Percentiles rank a stretch among this genome's conserved stretches.
phyloP scores from a whole-genome alignment of 2,329 filamentous ascomycete genomes.

The Herpotrichia juniperi region DNA sequence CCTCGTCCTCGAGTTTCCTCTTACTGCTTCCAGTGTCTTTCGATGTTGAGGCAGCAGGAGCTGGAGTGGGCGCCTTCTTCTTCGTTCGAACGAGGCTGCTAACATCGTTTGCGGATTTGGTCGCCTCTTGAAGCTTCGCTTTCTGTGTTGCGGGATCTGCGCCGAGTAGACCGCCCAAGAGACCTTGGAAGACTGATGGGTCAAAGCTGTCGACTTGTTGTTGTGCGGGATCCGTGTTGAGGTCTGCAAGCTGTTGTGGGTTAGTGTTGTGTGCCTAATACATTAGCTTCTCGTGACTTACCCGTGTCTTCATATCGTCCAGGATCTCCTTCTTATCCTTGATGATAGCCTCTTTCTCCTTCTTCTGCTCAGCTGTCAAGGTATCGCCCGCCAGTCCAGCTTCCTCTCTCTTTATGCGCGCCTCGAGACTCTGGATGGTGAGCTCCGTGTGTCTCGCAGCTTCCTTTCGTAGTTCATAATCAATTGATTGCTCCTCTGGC shows the following conservation, averaged over 20 bases:
- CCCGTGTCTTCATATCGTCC: conserved; percentile 69
- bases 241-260: conserved; percentile 66
- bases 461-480: conserved; percentile 73
- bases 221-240: conserved; percentile 64
- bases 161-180: conserved; percentile 69
- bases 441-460: conserved; percentile 73
- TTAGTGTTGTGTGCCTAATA: conserved; percentile 12
- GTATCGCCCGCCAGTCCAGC: conserved; percentile 60
- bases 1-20: conserved; percentile 39
- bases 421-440: conserved; percentile 74
- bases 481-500: conserved; percentile 56
- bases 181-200: conserved; percentile 59
- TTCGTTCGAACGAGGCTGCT: conserved; percentile 75
- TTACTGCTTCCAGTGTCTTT: conserved; percentile 28
- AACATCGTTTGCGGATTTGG: conserved; percentile 75
- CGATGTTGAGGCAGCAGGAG: conserved; percentile 6
- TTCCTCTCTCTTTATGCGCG: conserved; percentile 74
- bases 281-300: conserved; percentile 50
- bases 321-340: conserved; percentile 79
- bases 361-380: conserved; percentile 64
- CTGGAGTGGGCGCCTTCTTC: conserved; percentile 55
- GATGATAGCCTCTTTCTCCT: conserved; percentile 67
- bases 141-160: conserved; percentile 66
- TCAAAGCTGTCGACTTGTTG: conserved; percentile 48
- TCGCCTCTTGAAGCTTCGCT: conserved; percentile 73